Percentiles rank a stretch among this genome's conserved stretches.
phyloP scores from a whole-genome alignment of 306 rosid genomes.

The Phaseolus lunatus region DNA sequence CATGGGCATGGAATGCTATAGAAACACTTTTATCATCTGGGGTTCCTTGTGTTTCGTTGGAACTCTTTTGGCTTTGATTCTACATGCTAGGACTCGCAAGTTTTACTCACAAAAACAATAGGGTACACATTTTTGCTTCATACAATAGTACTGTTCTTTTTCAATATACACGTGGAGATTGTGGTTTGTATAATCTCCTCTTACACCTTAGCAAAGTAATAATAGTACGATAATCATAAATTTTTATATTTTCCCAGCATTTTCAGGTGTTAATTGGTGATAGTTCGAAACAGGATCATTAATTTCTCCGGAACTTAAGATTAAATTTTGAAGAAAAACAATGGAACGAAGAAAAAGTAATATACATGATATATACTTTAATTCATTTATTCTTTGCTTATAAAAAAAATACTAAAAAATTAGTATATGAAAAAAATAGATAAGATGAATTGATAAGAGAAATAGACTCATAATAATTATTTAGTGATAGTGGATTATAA shows the following conservation, averaged over 20 bases:
- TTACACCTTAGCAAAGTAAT: neutral
- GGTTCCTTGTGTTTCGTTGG: constrained; percentile 69
- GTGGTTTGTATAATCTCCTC: constrained; percentile 32
- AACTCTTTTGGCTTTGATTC: constrained; percentile 59
- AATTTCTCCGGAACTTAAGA: neutral
- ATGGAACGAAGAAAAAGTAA: neutral
- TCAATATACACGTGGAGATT: constrained; percentile 44
- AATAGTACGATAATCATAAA: neutral
- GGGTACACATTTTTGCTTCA: constrained; percentile 12
- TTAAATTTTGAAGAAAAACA: neutral
- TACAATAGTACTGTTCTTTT: neutral
- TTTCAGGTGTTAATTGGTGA: neutral
- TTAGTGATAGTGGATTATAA: no score
- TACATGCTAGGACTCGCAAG: constrained; percentile 65
- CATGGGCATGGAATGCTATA: constrained; percentile 75
- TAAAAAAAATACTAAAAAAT: neutral
- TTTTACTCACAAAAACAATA: constrained; percentile 54
- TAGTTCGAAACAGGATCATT: neutral
- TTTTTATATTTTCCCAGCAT: no score
- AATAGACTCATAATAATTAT: no score
- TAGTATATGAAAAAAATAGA: neutral
- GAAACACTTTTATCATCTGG: constrained; percentile 69
- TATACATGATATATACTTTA: neutral
- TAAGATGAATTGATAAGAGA: neutral
- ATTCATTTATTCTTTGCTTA: no score